Conservation (phyloP, 2,329 filamentous ascomycete species). For the Penicillium verrucosum region DNA sequence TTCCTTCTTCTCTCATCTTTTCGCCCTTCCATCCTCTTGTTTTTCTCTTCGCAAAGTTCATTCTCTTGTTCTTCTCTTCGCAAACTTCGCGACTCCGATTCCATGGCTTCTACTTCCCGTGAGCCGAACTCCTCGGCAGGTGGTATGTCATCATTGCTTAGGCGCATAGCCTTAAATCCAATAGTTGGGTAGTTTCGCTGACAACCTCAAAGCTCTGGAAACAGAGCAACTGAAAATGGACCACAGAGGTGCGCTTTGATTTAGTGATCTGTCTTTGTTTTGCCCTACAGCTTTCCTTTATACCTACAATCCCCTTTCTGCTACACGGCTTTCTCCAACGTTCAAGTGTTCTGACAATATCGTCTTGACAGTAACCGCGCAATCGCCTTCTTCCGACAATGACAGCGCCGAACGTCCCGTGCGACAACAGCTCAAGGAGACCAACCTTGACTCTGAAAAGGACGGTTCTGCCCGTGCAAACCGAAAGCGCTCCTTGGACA, state of each 20-base stretch:
- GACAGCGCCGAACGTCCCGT: slow-evolving; percentile 55
- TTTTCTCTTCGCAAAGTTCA: not conserved
- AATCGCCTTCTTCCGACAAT: slow-evolving; percentile 36
- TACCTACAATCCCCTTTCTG: not conserved
- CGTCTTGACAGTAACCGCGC: slow-evolving; percentile 18
- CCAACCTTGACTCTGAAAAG: slow-evolving; percentile 51
- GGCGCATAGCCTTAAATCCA: not conserved
- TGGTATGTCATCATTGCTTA: slow-evolving; percentile 8
- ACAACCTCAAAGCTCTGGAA: slow-evolving; percentile 3
- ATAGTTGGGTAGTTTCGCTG: not conserved
- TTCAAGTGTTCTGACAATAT: slow-evolving; percentile 10
- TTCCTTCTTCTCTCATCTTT: slow-evolving; percentile 1
- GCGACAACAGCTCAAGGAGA: slow-evolving; percentile 60
- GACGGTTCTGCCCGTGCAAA: slow-evolving; percentile 13
- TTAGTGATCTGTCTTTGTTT: not conserved
- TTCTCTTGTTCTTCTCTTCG: not conserved
- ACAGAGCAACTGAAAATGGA: slow-evolving; percentile 4
- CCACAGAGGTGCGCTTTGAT: not conserved
- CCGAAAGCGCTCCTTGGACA: slow-evolving; percentile 35
- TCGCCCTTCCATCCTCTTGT: slow-evolving; percentile 1
- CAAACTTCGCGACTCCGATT: not conserved
- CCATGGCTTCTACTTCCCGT: slow-evolving; percentile 15
- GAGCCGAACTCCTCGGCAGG: slow-evolving; percentile 11
- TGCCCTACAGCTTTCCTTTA: not conserved
- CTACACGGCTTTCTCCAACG: not conserved